Conservation (phyloP, 176 grass and related monocot species). For the Oropetium thomaeum region DNA sequence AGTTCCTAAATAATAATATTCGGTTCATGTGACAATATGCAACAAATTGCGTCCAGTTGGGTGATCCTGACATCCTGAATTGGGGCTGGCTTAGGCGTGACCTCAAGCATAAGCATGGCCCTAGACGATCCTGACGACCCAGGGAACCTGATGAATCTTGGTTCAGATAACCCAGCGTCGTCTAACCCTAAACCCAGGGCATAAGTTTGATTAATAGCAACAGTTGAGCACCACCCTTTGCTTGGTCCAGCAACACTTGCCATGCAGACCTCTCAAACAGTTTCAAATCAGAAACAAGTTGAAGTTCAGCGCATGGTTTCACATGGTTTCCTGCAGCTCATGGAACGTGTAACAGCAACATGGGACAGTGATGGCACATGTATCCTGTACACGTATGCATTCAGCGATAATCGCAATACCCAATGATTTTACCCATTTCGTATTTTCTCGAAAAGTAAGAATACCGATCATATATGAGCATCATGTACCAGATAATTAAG, state of each 20-base stretch:
- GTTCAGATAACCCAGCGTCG: conserved; percentile 7
- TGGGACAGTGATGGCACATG: conserved; percentile 9
- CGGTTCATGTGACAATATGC: neutral
- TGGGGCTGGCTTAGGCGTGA: conserved; percentile 7
- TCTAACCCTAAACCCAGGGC: conserved; percentile 32
- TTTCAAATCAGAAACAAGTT: conserved; percentile 27
- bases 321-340: conserved; percentile 37
- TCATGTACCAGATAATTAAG: too few species aligned
- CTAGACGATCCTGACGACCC: conserved; percentile 32
- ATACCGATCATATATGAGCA: neutral
- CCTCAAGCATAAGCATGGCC: conserved; percentile 2
- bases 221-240: conserved; percentile 19
- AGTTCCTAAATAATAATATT: conserved; percentile 15
- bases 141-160: conserved; percentile 35
- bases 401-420: neutral
- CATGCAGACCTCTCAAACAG: conserved; percentile 1
- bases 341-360: conserved; percentile 35
- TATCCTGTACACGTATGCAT: neutral
- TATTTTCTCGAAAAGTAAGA: neutral
- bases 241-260: conserved; percentile 4
- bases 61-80: conserved; percentile 26
- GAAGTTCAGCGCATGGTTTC: conserved; percentile 26
- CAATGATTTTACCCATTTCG: neutral
- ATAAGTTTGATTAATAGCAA: conserved; percentile 29
- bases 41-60: conserved; percentile 14